Evolutionary conservation across 352 stramenopile species (phyloP), one percentile per base, ranked within the genome.

Genomic region (Lagenidium giganteum): DNA sequence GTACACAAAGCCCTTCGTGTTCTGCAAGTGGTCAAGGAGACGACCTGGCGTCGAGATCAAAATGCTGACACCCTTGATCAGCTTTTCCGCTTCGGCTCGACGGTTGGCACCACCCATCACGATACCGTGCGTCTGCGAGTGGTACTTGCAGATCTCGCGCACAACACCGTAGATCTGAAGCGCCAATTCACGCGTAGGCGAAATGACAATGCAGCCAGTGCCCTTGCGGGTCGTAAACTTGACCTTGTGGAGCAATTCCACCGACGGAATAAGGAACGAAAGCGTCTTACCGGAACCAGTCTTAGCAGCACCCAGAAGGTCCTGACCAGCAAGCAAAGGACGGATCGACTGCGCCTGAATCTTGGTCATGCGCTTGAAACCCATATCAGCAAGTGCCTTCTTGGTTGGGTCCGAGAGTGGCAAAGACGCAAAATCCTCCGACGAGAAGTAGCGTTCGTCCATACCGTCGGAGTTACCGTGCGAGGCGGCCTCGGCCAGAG

Each of bases 101-200:
- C 96, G 83, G 70, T 99, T 99, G 16, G 96, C 95, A 44, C 97
- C 97, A 33, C 97, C 97, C 75, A 99, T 99, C 33, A 98, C 88
- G 14, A 99, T 89, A 48, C 96, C 95, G 69, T 98, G 95, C 3
- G 94, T 98, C 58, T 98, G 90, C 50, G 70, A 87, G 63, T 98
- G 87, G 52, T 97, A 88, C 45, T 97, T 94, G 43, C 96, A 86
- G 49, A 98, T 83, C 54, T 99, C 95, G 31, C 95, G 92, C 36
- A 98, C 87, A 5, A 99, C 96, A 20, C 96, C 95, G 71, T 99
- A 99, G 61, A 98, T 99, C 67, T 99, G 96, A 54, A 99, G 85
- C 37, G 95, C 95, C 51, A 99, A 71, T 64, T 99, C 96, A 20
- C 97, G 73, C 22, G 96, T 99, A 13, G 97, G 97, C 23, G 91